These are phyloP conservation scores for Streptanthus diversifolius DNA, from an alignment of 345 rosid genomes.

Conservation along the genomic window DNA sequence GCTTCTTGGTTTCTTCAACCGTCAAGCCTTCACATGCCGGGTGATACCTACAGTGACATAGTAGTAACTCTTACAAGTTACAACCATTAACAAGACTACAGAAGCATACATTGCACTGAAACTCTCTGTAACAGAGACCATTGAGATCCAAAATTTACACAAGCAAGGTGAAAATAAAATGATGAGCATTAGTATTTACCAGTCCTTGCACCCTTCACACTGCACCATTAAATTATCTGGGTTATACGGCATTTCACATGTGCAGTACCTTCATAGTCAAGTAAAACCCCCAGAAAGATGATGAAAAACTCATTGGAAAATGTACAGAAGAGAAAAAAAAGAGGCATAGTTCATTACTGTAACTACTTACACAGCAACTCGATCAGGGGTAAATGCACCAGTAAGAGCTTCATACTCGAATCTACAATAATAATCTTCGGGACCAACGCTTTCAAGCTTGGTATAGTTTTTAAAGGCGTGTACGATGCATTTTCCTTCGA, in stretches of 20 bases:
- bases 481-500: slow-evolving; percentile 81
- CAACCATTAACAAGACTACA: neutral
- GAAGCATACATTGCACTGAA: neutral
- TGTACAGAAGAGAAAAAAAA: neutral
- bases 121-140: neutral
- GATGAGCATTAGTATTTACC: slow-evolving; percentile 45
- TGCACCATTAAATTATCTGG: slow-evolving; percentile 94
- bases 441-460: slow-evolving; percentile 69
- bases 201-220: slow-evolving; percentile 90
- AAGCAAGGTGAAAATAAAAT: neutral
- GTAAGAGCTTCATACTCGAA: slow-evolving; percentile 86
- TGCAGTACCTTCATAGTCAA: slow-evolving; percentile 65
- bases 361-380: slow-evolving; percentile 84
- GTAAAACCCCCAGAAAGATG: neutral
- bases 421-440: slow-evolving; percentile 78
- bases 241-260: slow-evolving; percentile 92
- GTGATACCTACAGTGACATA: slow-evolving; percentile 60
- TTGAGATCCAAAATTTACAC: neutral
- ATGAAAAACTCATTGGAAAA: slow-evolving; percentile 8
- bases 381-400: slow-evolving; percentile 75
- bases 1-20: slow-evolving; percentile 70
- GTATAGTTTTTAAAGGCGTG: slow-evolving; percentile 77
- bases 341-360: neutral
- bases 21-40: slow-evolving; percentile 88
- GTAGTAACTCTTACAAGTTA: slow-evolving; percentile 3